Percentiles rank a stretch among this genome's conserved stretches.
Evolutionary conservation across 345 rosid species (phyloP).

Genomic region (Lumnitzera littorea): DNA sequence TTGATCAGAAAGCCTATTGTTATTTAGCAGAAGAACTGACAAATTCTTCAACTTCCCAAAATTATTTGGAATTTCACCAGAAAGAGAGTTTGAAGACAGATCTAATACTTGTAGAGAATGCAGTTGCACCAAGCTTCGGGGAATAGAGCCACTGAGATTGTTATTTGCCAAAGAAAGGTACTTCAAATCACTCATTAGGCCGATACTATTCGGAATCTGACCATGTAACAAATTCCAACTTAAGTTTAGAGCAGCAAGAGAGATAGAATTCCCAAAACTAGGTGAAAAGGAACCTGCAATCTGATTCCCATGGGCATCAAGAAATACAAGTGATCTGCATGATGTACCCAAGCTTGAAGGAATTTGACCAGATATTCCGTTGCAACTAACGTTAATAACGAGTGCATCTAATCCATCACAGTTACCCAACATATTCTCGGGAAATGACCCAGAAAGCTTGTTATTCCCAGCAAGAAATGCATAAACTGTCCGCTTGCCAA

Average conservation of each 20-base stretch:
- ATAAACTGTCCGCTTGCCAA: conserved; percentile 45
- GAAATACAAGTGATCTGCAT: conserved; percentile 41
- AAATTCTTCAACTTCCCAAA: conserved; percentile 39
- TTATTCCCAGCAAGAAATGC: conserved; percentile 48
- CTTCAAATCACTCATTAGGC: conserved; percentile 28
- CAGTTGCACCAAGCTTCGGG: conserved; percentile 35
- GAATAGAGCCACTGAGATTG: conserved; percentile 42
- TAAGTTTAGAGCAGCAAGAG: conserved; percentile 41
- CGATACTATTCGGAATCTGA: conserved; percentile 33
- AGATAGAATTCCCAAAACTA: conserved; percentile 29
- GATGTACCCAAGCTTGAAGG: conserved; percentile 28
- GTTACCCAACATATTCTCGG: conserved; percentile 30
- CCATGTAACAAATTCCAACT: conserved; percentile 44
- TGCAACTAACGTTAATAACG: conserved; percentile 48
- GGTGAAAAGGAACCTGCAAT: conserved; percentile 39
- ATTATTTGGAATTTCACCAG: conserved; percentile 42
- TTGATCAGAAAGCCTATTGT: conserved; percentile 50
- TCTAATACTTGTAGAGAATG: conserved; percentile 39
- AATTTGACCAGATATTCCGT: conserved; percentile 39
- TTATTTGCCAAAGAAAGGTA: conserved; percentile 53
- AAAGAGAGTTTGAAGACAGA: conserved; percentile 50
- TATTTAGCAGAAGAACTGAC: conserved; percentile 44
- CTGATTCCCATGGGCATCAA: conserved; percentile 48
- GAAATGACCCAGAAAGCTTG: conserved; percentile 45
- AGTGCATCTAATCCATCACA: conserved; percentile 32